phyloP scores from a whole-genome alignment of 2,329 filamentous ascomycete genomes.

The Phialophora tarda region DNA sequence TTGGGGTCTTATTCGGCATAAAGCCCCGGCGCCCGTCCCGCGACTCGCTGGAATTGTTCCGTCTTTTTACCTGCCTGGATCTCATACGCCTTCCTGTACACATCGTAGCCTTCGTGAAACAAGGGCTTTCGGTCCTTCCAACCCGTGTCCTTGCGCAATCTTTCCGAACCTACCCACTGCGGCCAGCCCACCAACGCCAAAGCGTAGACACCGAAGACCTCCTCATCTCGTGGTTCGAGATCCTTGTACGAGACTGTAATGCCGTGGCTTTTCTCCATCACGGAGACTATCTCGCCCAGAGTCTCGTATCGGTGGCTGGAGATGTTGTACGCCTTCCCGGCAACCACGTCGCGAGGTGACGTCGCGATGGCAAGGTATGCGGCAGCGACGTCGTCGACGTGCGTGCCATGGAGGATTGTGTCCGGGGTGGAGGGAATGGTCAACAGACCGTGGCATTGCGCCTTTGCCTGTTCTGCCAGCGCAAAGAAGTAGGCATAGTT shows the following conservation, averaged over 20 bases:
- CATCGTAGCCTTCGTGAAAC: constrained; percentile 34
- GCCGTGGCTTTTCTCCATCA: constrained; percentile 51
- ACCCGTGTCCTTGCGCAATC: constrained; percentile 28
- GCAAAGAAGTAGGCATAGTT: constrained; percentile 53
- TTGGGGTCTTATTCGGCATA: no score
- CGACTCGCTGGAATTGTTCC: constrained; percentile 17
- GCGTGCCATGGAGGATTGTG: constrained; percentile 54
- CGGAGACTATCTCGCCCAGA: constrained; percentile 47
- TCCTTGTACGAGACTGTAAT: constrained; percentile 45
- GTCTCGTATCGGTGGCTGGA: constrained; percentile 55
- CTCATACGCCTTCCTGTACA: constrained; percentile 33
- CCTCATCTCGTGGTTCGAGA: constrained; percentile 30
- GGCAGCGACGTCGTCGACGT: constrained; percentile 58
- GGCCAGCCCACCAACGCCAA: constrained; percentile 30
- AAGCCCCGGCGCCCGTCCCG: constrained; percentile 49
- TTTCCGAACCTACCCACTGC: constrained; percentile 36
- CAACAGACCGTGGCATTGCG: constrained; percentile 35
- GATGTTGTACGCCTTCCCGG: constrained; percentile 55
- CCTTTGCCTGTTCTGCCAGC: constrained; percentile 37
- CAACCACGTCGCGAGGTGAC: constrained; percentile 42
- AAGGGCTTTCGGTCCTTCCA: constrained; percentile 34
- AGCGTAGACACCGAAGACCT: constrained; percentile 20
- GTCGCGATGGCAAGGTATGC: constrained; percentile 56
- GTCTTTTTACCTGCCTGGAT: constrained; percentile 18
- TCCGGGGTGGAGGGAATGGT: constrained; percentile 45